These are phyloP conservation scores for Tylopilus sp. DNA, from an alignment of 768 basidiomycete genomes.

Conservation along the genomic window DNA sequence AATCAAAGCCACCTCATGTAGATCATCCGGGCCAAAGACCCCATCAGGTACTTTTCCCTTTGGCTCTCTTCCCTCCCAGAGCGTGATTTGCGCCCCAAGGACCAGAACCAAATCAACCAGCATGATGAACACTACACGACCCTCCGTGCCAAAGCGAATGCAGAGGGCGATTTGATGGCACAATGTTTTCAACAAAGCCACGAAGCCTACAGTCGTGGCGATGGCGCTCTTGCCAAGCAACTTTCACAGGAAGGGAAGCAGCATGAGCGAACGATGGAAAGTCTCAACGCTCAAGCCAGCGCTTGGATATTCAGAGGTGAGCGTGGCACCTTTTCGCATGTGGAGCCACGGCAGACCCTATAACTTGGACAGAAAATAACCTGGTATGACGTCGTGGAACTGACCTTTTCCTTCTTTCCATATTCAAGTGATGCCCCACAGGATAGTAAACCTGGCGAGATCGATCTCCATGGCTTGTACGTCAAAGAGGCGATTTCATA, in stretches of 20 bases:
- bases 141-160: conserved; percentile 72
- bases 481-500: conserved; percentile 86
- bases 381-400: conserved; percentile 37
- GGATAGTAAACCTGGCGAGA: conserved; percentile 68
- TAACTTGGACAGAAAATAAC: conserved; percentile 61
- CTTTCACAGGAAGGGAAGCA: conserved; percentile 77
- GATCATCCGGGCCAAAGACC: conserved; percentile 4
- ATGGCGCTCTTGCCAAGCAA: conserved; percentile 79
- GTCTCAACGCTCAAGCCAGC: conserved; percentile 75
- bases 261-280: conserved; percentile 75
- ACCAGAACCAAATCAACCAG: conserved; percentile 62
- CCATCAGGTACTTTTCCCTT: conserved; percentile 14
- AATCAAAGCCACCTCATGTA: conserved; percentile 17
- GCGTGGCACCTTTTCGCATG: conserved; percentile 18
- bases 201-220: conserved; percentile 65
- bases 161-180: conserved; percentile 79
- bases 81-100: conserved; percentile 31
- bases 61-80: background rate
- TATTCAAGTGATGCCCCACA: conserved; percentile 21
- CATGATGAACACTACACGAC: conserved; percentile 64
- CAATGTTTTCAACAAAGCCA: conserved; percentile 68
- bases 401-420: background rate
- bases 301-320: conserved; percentile 80
- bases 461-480: conserved; percentile 90
- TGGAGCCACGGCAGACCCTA: background rate